Evolutionary conservation across 257 asterid genomes (phyloP), one percentile per base, ranked within the genome.

Genomic region (Jacaranda mimosifolia): DNA sequence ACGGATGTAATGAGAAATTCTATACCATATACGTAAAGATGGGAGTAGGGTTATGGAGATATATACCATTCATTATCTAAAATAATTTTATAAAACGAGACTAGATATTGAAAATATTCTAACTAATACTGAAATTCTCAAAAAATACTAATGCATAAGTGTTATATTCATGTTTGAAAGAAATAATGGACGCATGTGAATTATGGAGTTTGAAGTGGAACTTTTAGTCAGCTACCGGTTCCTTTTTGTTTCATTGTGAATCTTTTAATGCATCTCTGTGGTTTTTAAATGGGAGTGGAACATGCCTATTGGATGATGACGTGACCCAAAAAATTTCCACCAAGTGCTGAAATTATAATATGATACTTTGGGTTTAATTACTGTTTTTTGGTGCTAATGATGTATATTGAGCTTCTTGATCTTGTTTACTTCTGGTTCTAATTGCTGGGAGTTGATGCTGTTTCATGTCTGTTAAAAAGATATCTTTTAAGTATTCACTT

Each of bases 381-480:
- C 49, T 57, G 32, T 52, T 17, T 60, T 70, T 69, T 49, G 57
- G 64, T 14, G 69, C 65, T 58, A 68, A 58, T 35, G 21, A 18
- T 46, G 35, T 58, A 63, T 48, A 62, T 62, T 9, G 17, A 7
- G 26, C 43, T 39, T 51, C 26, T 17, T 15, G 21, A 17, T 45
- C 51, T 45, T 45, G 51, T 53, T 53, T 53, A 26, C n/a, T 53
- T 75, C 38, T 64, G 46, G 57, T 51, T 39, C 45, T 70, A 60
- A 55, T 60, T 19, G 57, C 32, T 58, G 21, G 66, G 40, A 60
- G 66, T 69, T 59, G 52, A 19, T 68, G 65, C 70, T 55, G 35
- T 35, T 68, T 21, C 62, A 56, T 55, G 13, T 55, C 39, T 60
- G 55, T 77, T 58, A 7, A 63, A 77, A 57, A 68, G 57, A 62